A percentile compares a stretch with the other conserved stretches of the same genome.
Evolutionary conservation across 441 rosid genomes (phyloP).

Genomic region (Bruguiera hainesii): DNA sequence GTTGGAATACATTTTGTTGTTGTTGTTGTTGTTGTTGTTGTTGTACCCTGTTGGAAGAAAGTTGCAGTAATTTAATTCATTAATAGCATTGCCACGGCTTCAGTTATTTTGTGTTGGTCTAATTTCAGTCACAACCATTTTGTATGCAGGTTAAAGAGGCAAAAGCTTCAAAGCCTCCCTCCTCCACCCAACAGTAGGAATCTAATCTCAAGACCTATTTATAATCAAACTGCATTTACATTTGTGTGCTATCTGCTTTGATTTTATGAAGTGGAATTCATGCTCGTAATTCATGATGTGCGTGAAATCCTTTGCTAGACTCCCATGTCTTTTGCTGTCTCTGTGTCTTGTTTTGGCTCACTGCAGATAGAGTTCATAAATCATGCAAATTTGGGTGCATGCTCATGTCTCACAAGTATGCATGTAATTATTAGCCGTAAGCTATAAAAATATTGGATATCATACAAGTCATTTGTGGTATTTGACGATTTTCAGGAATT

Average conservation of each 20-base stretch:
- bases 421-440: neutral
- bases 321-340: too few species aligned
- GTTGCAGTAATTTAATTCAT: conserved; percentile 11
- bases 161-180: conserved; percentile 29
- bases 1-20: too few species aligned
- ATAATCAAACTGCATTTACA: neutral
- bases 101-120: neutral
- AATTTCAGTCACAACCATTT: neutral
- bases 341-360: too few species aligned
- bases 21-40: too few species aligned
- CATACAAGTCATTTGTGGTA: neutral
- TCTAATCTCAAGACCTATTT: neutral
- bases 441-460: neutral
- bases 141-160: conserved; percentile 61
- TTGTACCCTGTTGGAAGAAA: neutral
- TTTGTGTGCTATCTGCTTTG: conserved; percentile 1
- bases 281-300: too few species aligned
- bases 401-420: neutral
- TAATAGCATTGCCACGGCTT: neutral
- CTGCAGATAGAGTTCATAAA: too few species aligned
- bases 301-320: too few species aligned
- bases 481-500: neutral
- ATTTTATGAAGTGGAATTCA: neutral
- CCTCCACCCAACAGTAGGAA: conserved; percentile 50
- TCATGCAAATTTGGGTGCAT: neutral